Evolutionary conservation across 2,329 filamentous ascomycete species (phyloP), one percentile per base, ranked within the genome.

Genomic region (Botrytis fragariae): DNA sequence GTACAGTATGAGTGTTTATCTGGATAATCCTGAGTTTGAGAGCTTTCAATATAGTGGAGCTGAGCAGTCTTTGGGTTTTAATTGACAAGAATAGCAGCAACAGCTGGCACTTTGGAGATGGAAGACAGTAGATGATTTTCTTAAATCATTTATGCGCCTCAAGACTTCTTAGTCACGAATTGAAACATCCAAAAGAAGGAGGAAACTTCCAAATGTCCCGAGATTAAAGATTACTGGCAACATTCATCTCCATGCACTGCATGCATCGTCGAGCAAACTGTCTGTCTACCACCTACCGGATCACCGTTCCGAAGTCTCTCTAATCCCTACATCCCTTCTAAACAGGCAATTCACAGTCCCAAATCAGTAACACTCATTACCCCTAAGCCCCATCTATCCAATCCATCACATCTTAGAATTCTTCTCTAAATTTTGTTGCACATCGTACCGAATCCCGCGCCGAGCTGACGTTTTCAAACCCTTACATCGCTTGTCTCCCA

Each of bases 381-480:
- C 35, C 25, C 45, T 20, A 54, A 68, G 3, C 25, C 35, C 9
- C 7, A 29, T 42, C 8, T 12, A 57, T 29, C 25, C 16, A 39
- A 68, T 42, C 35, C 18, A 57, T 68, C 64, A 68, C 35, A 68
- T 57, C 35, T 42, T 48, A 54, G 16, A 39, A 42, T 68, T 37
- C 12, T 37, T 20, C 25, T 22, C 1, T 25, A 42, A 42, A 8
- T 22, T 68, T 57, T 68, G 64, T 67, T 67, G 64, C 64, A 54
- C 64, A 67, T 67, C 64, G 25, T 32, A 68, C 64, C 64, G 64
- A 68, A 68, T 29, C 9, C 64, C 64, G 64, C 64, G 8, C 64
- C 64, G 45, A 67, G 45, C 64, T 54, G 64, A 54, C 14, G 25
- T 18, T 29, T 57, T 57, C 6, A 29, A 16, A 29, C 14, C n/a